phyloP scores from a whole-genome alignment of 441 rosid species.

The Daphne laureola region DNA sequence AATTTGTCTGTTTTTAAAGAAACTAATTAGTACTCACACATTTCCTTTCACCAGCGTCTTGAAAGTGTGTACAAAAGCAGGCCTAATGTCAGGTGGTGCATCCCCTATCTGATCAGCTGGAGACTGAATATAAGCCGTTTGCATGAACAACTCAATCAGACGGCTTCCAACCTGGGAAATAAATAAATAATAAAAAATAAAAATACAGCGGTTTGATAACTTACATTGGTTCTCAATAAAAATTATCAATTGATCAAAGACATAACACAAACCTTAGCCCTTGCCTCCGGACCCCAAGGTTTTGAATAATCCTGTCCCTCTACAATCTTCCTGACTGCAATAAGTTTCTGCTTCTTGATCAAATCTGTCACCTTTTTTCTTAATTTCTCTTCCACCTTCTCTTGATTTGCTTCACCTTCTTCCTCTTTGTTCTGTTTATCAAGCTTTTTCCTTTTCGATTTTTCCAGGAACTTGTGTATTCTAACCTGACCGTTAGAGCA shows the following conservation, averaged over 20 bases:
- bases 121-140: slow-evolving; percentile 80
- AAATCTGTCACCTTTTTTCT: slow-evolving; percentile 63
- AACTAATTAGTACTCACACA: slow-evolving; percentile 32
- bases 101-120: slow-evolving; percentile 55
- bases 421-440: slow-evolving; percentile 24
- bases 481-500: slow-evolving; percentile 39
- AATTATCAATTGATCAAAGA: slow-evolving; percentile 11
- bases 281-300: slow-evolving; percentile 71
- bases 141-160: slow-evolving; percentile 66
- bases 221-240: slow-evolving; percentile 1
- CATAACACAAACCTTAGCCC: slow-evolving; percentile 63
- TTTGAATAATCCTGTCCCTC: slow-evolving; percentile 54
- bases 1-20: neutral
- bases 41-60: slow-evolving; percentile 41
- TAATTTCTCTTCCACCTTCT: slow-evolving; percentile 42
- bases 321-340: slow-evolving; percentile 69
- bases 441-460: slow-evolving; percentile 50
- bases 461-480: slow-evolving; percentile 68
- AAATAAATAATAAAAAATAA: neutral
- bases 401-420: slow-evolving; percentile 33
- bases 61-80: slow-evolving; percentile 77
- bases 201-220: slow-evolving; percentile 13
- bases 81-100: slow-evolving; percentile 73
- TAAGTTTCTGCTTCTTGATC: slow-evolving; percentile 72
- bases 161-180: slow-evolving; percentile 78